Conservation (phyloP, 139 green algal genomes). For the Closterium sp. region DNA sequence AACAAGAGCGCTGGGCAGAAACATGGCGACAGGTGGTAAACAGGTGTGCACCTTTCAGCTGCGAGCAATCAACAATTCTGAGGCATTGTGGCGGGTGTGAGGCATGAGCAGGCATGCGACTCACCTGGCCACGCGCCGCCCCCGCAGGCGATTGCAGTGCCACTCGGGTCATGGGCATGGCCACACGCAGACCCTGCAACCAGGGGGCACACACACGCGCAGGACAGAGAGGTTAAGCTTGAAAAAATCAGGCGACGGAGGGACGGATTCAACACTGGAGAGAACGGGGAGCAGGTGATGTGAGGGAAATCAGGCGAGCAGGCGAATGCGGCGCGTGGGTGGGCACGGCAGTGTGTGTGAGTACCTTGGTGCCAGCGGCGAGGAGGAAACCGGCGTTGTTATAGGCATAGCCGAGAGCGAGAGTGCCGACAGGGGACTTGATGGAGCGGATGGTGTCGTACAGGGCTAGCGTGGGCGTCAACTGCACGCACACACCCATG, state of each 20-base stretch:
- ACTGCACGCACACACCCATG: not conserved
- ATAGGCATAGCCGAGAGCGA: constrained; percentile 92
- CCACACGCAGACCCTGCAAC: constrained; percentile 26
- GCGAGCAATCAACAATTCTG: not conserved
- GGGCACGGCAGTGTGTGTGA: not conserved
- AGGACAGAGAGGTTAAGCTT: not conserved
- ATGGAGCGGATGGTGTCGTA: constrained; percentile 97
- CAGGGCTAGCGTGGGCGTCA: constrained; percentile 85
- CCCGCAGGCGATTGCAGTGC: constrained; percentile 93
- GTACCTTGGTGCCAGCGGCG: constrained; percentile 84
- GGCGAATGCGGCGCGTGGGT: not conserved
- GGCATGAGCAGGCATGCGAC: not conserved
- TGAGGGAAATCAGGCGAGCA: not conserved
- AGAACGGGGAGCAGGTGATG: not conserved
- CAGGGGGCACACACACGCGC: not conserved
- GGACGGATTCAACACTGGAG: too few species aligned
- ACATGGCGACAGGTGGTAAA: not conserved
- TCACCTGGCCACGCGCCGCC: constrained; percentile 76
- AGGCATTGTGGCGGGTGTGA: too few species aligned
- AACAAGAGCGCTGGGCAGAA: not conserved
- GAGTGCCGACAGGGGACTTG: constrained; percentile 81
- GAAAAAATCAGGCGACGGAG: too few species aligned
- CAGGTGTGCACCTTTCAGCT: not conserved
- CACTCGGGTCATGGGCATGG: constrained; percentile 47
- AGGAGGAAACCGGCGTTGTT: constrained; percentile 97